Percentiles rank a stretch among this genome's conserved stretches.
These are phyloP conservation scores for Musa beccarii DNA, from an alignment of 176 grass and related monocot genomes.

Conservation along the genomic window DNA sequence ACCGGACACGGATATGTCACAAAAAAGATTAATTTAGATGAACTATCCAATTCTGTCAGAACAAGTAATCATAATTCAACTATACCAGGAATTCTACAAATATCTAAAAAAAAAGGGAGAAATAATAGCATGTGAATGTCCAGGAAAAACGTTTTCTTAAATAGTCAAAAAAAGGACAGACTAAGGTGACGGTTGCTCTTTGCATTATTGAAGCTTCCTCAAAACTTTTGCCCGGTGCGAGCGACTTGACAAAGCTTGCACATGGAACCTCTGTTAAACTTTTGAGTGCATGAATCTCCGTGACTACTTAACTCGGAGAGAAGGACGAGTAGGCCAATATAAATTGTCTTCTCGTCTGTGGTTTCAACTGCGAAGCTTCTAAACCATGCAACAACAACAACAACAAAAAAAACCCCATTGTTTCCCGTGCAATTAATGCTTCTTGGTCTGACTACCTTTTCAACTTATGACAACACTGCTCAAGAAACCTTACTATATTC, in stretches of 20 bases:
- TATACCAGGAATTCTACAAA: no score
- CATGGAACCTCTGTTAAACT: not conserved
- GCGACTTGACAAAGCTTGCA: not conserved
- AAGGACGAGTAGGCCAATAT: not conserved
- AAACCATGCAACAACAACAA: not conserved
- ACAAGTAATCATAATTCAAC: no score
- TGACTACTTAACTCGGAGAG: no score
- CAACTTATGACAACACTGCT: not conserved
- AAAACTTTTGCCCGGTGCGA: not conserved
- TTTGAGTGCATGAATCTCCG: not conserved
- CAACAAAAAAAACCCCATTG: no score
- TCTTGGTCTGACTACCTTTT: not conserved
- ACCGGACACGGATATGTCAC: no score
- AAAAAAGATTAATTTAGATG: no score
- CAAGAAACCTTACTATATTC: not conserved
- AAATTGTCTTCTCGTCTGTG: not conserved
- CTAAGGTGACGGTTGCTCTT: not conserved
- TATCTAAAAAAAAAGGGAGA: no score
- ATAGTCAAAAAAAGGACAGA: not conserved
- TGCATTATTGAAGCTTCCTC: not conserved
- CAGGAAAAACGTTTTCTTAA: no score
- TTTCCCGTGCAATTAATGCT: not conserved
- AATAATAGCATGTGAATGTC: no score
- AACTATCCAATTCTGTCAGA: no score
- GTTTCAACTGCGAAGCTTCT: slow-evolving; percentile 3